Conservation (phyloP, 805 yeast genomes). For the Suhomyces kilbournensis region DNA sequence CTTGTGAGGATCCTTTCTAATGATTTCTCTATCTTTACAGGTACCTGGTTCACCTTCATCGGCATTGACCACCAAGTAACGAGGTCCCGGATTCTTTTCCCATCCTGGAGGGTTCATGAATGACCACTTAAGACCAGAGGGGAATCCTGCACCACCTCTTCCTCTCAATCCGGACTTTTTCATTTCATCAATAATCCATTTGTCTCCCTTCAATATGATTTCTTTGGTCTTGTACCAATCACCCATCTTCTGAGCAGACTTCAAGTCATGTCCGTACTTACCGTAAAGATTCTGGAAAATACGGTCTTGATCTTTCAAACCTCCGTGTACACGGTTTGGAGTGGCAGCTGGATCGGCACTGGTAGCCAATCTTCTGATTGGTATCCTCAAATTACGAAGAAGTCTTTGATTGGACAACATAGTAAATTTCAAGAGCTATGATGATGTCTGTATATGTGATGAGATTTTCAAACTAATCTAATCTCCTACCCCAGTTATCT, state of each 20-base stretch:
- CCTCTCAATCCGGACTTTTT: constrained; percentile 84
- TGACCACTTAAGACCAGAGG: constrained; percentile 88
- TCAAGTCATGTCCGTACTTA: constrained; percentile 70
- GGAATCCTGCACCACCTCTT: constrained; percentile 94
- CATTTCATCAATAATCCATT: constrained; percentile 87
- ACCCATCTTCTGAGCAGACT: constrained; percentile 74
- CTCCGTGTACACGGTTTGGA: constrained; percentile 63
- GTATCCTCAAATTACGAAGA: constrained; percentile 34
- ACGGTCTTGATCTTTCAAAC: constrained; percentile 77
- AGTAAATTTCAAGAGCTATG: neutral
- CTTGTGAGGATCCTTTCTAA: constrained; percentile 89
- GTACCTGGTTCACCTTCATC: constrained; percentile 97
- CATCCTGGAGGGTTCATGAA: constrained; percentile 95
- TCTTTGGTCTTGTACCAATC: constrained; percentile 94
- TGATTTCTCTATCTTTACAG: constrained; percentile 88
- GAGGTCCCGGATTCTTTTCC: constrained; percentile 88
- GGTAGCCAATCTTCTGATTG: constrained; percentile 41
- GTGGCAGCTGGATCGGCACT: constrained; percentile 46
- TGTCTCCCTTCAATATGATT: constrained; percentile 76
- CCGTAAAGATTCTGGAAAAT: constrained; percentile 83
- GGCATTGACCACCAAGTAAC: constrained; percentile 85
- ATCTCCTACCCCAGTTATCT: neutral
- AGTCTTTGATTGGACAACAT: constrained; percentile 13
- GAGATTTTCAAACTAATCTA: neutral
- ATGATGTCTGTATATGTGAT: neutral